Percentiles rank a stretch among this genome's conserved stretches.
These are phyloP conservation scores for Penicillium sp. DNA, from an alignment of 2,329 filamentous ascomycete genomes.

Conservation along the genomic window DNA sequence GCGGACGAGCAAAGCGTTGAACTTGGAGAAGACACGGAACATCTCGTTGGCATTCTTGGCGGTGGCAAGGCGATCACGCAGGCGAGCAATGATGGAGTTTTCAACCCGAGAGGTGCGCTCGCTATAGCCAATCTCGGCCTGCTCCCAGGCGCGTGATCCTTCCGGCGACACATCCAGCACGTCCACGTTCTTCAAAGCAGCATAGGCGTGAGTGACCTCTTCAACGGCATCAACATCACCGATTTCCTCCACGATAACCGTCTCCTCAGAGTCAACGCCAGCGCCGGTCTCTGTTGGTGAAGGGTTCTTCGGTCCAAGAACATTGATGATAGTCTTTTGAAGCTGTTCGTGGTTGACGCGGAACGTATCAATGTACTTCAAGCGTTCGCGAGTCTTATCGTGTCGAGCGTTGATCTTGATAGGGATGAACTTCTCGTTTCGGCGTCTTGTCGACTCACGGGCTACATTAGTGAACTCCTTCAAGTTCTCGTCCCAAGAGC, in stretches of 20 bases:
- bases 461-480: slow-evolving; percentile 99
- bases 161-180: slow-evolving; percentile 89
- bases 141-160: slow-evolving; percentile 89
- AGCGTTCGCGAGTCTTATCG: slow-evolving; percentile 82
- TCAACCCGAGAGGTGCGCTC: slow-evolving; percentile 96
- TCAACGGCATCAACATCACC: slow-evolving; percentile 97
- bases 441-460: slow-evolving; percentile 87
- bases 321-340: slow-evolving; percentile 93
- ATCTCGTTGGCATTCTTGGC: slow-evolving; percentile 99
- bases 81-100: slow-evolving; percentile 95
- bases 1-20: slow-evolving; percentile 96
- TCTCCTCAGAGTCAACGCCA: slow-evolving; percentile 59
- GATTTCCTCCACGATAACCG: slow-evolving; percentile 86
- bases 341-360: slow-evolving; percentile 97
- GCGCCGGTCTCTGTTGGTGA: slow-evolving; percentile 57
- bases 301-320: slow-evolving; percentile 78
- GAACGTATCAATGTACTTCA: slow-evolving; percentile 94
- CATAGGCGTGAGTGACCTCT: slow-evolving; percentile 93
- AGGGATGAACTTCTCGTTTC: slow-evolving; percentile 97
- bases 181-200: slow-evolving; percentile 91
- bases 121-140: slow-evolving; percentile 95
- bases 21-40: slow-evolving; percentile 99
- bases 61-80: slow-evolving; percentile 90
- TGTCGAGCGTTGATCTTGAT: slow-evolving; percentile 95
- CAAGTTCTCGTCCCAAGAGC: slow-evolving; percentile 91